phyloP scores from a whole-genome alignment of 768 basidiomycete genomes.

The Rhodotorula sphaerocarpa region DNA sequence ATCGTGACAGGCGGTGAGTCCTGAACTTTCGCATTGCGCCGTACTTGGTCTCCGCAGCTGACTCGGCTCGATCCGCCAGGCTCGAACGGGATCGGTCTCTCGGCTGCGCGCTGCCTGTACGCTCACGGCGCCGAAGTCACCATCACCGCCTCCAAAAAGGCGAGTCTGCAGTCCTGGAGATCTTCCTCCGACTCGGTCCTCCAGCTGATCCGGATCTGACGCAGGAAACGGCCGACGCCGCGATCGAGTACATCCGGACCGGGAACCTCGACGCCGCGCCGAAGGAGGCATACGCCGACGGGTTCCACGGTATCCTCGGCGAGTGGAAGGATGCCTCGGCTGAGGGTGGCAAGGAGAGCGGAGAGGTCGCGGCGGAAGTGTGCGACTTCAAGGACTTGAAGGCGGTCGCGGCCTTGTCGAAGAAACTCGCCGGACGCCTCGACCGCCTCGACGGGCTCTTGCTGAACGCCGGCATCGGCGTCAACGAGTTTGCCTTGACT shows the following conservation, averaged over 20 bases:
- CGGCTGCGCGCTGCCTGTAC: constrained; percentile 19
- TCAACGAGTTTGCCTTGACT: constrained; percentile 22
- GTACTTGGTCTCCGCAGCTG: not conserved
- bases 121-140: constrained; percentile 18
- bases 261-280: constrained; percentile 15
- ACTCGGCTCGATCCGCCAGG: not conserved
- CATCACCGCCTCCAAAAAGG: constrained; percentile 4
- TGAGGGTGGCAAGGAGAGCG: constrained; percentile 8
- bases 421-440: constrained; percentile 11
- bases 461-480: constrained; percentile 25
- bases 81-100: constrained; percentile 25
- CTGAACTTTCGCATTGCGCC: not conserved
- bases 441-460: constrained; percentile 16
- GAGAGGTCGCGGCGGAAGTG: constrained; percentile 9
- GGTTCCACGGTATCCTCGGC: constrained; percentile 8
- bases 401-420: constrained; percentile 12
- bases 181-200: too few relatives aligned
- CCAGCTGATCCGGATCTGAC: too few relatives aligned
- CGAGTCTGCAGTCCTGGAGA: too few relatives aligned
- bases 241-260: constrained; percentile 19
- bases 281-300: constrained; percentile 9
- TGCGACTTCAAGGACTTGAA: constrained; percentile 23
- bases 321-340: not conserved
- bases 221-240: constrained; percentile 2
- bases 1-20: constrained; percentile 15